Percentiles rank a stretch among this genome's conserved stretches.
Evolutionary conservation across 1,284 basidiomycete species (phyloP).

Genomic region (Tilletia indica): DNA sequence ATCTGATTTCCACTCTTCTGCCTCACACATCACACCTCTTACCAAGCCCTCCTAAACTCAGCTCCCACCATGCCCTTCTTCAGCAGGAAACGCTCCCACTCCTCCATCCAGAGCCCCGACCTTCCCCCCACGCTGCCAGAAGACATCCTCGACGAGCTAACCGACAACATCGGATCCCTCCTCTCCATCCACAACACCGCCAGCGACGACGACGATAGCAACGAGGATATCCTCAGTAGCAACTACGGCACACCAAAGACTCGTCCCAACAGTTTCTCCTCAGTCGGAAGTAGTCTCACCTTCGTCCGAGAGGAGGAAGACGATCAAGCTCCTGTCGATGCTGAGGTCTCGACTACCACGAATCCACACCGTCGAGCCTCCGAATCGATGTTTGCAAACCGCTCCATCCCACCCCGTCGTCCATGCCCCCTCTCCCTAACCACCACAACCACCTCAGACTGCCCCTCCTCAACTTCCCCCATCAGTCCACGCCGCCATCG

Average conservation of each 20-base stretch:
- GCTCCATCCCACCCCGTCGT: too few relatives aligned
- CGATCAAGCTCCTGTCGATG: background rate
- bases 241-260: background rate
- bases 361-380: background rate
- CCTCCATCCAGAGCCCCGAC: background rate
- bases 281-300: background rate
- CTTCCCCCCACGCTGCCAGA: too few relatives aligned
- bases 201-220: background rate
- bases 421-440: too few relatives aligned
- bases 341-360: background rate
- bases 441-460: too few relatives aligned
- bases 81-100: slow-evolving; percentile 10
- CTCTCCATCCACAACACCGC: slow-evolving; percentile 2
- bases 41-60: background rate
- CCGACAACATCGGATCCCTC: background rate
- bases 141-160: background rate
- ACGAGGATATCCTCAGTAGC: background rate
- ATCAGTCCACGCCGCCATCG: background rate
- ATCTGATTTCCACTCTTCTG: background rate
- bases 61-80: background rate
- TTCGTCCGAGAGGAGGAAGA: slow-evolving; percentile 1
- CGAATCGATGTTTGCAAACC: too few relatives aligned
- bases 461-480: too few relatives aligned
- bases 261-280: slow-evolving; percentile 8
- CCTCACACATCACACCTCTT: background rate